Base-by-base conservation (phyloP, 495 filamentous ascomycete genomes). In the Aspergillus cristatus region DNA sequence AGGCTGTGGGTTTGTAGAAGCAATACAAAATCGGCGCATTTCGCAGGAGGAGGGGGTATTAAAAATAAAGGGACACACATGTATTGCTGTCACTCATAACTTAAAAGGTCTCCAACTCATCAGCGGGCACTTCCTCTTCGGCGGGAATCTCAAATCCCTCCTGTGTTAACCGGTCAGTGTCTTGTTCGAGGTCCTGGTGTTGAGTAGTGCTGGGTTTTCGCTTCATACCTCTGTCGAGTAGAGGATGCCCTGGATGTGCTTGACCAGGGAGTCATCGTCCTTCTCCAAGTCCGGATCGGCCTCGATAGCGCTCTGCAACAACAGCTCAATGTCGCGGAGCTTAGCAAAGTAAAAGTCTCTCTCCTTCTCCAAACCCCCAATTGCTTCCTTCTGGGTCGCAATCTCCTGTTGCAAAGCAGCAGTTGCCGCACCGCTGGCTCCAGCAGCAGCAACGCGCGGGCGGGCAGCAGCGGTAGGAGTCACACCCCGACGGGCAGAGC, bases 261-360 rank as follows among this genome's bases (percentile, higher is more conserved):
- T 93, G 50, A 95, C 76, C 41, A 97, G 67, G 6, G 86, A 80
- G 32, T 89, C 84, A 44, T 94, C 90, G 16, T 90, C 82, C 74
- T 89, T 83, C 69, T 95, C 91, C 34, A 97, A 62, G 60, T 90
- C 79, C 4, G 90, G 87, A 45, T 95, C 80, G 28, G 79, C 79
- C 50, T 97, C 91, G 49, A 94, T 84, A 12, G 86, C 86, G 45
- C 80, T 78, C 69, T 98, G 91, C 37, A 98, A 70, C 55, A 98
- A 58, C 47, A 98, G 61, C 63, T 98, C 93, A 47, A 98, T 98
- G 54, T 98, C 91, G 36, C 91, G 78, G 41, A 98, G 66, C 67
- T 98, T 98, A 70, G 84, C 88, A 59, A 98, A 98, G 70, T 98
- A 98, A 63, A 98, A 98, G 60, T 98, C 91, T 35, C 91, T 71